phyloP scores from a whole-genome alignment of 768 basidiomycete genomes.

The Rhizopogon rudus region DNA sequence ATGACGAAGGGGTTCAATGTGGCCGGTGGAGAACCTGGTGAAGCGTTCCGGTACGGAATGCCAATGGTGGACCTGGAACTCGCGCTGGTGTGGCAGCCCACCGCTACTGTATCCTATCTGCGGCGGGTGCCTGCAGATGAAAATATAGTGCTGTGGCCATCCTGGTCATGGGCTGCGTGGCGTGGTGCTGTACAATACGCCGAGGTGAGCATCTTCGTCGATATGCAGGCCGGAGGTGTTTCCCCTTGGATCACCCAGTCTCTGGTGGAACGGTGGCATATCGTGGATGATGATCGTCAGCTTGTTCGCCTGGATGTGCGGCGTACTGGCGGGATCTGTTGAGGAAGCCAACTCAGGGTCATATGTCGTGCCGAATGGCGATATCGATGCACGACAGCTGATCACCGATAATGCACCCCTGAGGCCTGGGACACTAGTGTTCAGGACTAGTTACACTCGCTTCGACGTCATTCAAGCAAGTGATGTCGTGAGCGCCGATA shows the following conservation, averaged over 20 bases:
- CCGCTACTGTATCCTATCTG: not conserved
- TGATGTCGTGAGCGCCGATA: not conserved
- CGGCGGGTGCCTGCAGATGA: conserved; percentile 4
- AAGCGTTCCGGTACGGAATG: not conserved
- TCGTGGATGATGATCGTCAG: conserved; percentile 9
- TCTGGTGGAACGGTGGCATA: conserved; percentile 12
- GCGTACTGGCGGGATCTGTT: not conserved
- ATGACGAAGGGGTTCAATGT: not conserved
- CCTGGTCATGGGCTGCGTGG: conserved; percentile 24
- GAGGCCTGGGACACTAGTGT: too few species aligned
- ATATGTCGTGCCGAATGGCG: too few species aligned
- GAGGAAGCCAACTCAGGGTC: too few species aligned
- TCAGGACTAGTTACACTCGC: too few species aligned
- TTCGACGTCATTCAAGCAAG: too few species aligned
- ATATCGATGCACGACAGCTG: too few species aligned
- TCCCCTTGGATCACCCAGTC: conserved; percentile 2
- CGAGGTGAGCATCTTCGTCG: not conserved
- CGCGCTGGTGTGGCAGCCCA: conserved; percentile 20
- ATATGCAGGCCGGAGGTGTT: too few species aligned
- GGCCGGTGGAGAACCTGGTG: not conserved
- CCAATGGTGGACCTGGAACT: conserved; percentile 6
- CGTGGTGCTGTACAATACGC: conserved; percentile 11
- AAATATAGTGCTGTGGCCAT: conserved; percentile 9
- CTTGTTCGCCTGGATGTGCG: conserved; percentile 10
- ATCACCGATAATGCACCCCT: too few species aligned